These are phyloP conservation scores for Ensete ventricosum DNA, from an alignment of 176 grass and related monocot species.

Conservation along the genomic window DNA sequence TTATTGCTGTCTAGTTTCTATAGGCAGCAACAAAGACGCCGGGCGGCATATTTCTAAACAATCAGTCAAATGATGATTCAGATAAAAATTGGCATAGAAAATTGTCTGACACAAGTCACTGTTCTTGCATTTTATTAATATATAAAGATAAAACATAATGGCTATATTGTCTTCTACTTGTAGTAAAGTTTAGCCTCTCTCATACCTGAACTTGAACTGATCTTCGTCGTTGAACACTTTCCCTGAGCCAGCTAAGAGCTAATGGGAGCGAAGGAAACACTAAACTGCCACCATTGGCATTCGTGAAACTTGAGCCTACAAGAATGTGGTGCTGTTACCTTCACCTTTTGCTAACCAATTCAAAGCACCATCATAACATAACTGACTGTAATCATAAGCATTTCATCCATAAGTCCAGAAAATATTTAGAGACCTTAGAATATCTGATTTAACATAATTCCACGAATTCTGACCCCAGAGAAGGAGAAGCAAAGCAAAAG, in stretches of 20 bases:
- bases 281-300: constrained; percentile 12
- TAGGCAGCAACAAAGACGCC: too few species aligned
- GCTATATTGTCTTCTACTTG: neutral
- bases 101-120: neutral
- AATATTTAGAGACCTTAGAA: neutral
- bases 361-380: too few species aligned
- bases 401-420: neutral
- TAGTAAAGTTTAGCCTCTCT: neutral
- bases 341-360: too few species aligned
- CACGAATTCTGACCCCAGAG: too few species aligned
- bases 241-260: constrained; percentile 73
- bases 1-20: too few species aligned
- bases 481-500: neutral
- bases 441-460: too few species aligned
- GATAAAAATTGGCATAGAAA: too few species aligned
- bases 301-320: too few species aligned
- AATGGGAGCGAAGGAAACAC: constrained; percentile 68
- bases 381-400: neutral
- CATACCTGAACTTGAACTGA: constrained; percentile 56
- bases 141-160: neutral
- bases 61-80: too few species aligned
- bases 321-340: too few species aligned
- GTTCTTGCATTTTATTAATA: neutral
- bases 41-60: too few species aligned
- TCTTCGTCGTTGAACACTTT: constrained; percentile 34